Conservation (phyloP, 257 asterid genomes). For the Solanum pennellii region DNA sequence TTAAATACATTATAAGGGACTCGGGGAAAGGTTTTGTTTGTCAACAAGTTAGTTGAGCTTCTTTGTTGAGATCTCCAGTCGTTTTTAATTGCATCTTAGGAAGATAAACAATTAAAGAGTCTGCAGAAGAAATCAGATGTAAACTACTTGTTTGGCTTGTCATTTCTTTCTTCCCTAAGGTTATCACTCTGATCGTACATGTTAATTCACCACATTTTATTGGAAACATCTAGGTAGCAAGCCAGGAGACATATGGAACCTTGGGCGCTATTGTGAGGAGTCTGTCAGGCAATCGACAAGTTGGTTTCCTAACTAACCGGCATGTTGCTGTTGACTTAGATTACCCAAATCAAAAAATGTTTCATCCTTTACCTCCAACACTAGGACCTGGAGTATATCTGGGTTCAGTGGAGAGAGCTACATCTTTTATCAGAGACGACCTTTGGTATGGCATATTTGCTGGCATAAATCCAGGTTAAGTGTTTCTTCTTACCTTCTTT, state of each 20-base stretch:
- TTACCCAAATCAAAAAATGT: slow-evolving; percentile 97
- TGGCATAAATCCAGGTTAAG: slow-evolving; percentile 83
- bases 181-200: background rate
- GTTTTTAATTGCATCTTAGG: background rate
- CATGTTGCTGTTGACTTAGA: slow-evolving; percentile 97
- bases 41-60: background rate
- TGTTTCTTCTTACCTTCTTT: background rate
- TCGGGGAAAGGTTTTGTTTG: background rate
- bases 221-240: slow-evolving; percentile 55
- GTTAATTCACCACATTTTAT: background rate
- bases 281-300: slow-evolving; percentile 73
- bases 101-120: background rate
- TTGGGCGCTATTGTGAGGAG: slow-evolving; percentile 95
- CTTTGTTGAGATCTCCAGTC: background rate
- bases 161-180: background rate
- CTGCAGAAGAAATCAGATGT: background rate
- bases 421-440: slow-evolving; percentile 78
- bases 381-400: slow-evolving; percentile 96
- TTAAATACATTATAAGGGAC: background rate
- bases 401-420: slow-evolving; percentile 98
- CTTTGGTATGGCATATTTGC: slow-evolving; percentile 97
- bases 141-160: background rate
- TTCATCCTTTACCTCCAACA: slow-evolving; percentile 96
- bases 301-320: slow-evolving; percentile 91
- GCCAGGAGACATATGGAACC: slow-evolving; percentile 97